phyloP scores from a whole-genome alignment of 83 land plant species.

The Picea mariana region DNA sequence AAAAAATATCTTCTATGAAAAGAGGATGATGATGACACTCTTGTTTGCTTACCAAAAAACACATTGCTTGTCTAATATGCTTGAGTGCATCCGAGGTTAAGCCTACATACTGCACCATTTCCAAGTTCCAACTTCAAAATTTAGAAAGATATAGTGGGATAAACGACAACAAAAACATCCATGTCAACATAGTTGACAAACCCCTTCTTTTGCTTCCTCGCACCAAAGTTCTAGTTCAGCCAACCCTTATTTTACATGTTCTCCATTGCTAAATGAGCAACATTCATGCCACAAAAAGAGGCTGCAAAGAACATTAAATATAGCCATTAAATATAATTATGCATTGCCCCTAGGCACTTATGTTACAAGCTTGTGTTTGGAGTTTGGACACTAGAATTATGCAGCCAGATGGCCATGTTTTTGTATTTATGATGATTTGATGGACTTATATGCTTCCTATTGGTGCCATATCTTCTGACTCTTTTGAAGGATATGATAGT shows the following conservation, averaged over 20 bases:
- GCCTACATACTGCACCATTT: conserved; percentile 73
- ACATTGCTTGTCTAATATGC: conserved; percentile 95
- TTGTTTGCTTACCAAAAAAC: conserved; percentile 77
- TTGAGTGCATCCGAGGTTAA: conserved; percentile 93
- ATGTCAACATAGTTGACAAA: not conserved
- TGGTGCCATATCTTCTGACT: not conserved
- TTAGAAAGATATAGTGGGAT: not conserved
- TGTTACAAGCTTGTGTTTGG: no score
- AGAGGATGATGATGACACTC: not conserved
- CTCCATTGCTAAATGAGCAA: conserved; percentile 96
- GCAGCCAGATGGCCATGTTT: no score
- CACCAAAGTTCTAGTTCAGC: conserved; percentile 95
- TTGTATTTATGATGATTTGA: no score
- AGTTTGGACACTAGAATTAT: no score
- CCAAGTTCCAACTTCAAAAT: not conserved
- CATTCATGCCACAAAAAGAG: conserved; percentile 84
- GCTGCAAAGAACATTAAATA: conserved; percentile 32
- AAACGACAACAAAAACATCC: conserved; percentile 10
- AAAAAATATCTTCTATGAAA: not conserved
- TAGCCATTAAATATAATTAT: not conserved
- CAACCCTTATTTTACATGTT: conserved; percentile 93
- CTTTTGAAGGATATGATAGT: no score
- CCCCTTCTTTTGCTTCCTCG: conserved; percentile 82
- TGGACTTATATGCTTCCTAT: no score
- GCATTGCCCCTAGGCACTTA: no score